Base-by-base conservation (phyloP, 768 basidiomycete genomes). In the Agaricus sinodeliciosus region DNA sequence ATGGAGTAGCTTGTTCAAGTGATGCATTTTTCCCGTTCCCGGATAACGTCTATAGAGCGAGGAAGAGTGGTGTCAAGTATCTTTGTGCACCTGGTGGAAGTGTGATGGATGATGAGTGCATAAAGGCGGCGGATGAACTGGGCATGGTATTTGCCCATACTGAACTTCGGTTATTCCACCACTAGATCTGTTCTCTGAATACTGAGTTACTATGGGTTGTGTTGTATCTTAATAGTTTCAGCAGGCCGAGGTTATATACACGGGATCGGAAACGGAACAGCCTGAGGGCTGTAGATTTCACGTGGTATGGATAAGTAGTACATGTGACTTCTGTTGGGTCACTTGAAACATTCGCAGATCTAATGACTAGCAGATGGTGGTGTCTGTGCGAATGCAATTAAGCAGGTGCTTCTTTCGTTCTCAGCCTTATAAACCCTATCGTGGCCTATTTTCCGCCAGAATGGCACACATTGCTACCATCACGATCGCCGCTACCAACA, bases 11-110 rank as follows among this genome's bases (percentile, higher is more conserved):
- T 5, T 95, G 96, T 70, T 90, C 90, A 28, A 94, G 91, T 56
- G 96, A 99, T 59, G 96, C 95, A 47, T 99, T 99, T 80, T 98
- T 98, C 93, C 96, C 96, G 15, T 98, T 98, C 82, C 81, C 95
- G 11, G 96, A 99, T 65, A 99, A 98, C 61, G 95, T 99, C 31
- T 90, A 97, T 65, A 78, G 96, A 42, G 90, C 92, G 47, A 77
- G 80, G 68, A 86, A 89, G 76, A 94, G 92, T 56, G 96, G 96
- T 0, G 94, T 93, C 45, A 82, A 72, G 64, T 97, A 96, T 69
- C 76, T 99, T 43, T 93, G 92, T 22, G 93, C 94, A 6, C 87
- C 90, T 2, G 82, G 85, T 46, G 96, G 96, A 44, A 94, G 90
- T 60, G 93, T 99, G 55, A 98, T 98, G 95, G 96, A 99, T 63